Percentiles rank a stretch among this genome's conserved stretches.
Conservation (phyloP, 164 flowering plant species). For the Stephania yunnanensis region DNA sequence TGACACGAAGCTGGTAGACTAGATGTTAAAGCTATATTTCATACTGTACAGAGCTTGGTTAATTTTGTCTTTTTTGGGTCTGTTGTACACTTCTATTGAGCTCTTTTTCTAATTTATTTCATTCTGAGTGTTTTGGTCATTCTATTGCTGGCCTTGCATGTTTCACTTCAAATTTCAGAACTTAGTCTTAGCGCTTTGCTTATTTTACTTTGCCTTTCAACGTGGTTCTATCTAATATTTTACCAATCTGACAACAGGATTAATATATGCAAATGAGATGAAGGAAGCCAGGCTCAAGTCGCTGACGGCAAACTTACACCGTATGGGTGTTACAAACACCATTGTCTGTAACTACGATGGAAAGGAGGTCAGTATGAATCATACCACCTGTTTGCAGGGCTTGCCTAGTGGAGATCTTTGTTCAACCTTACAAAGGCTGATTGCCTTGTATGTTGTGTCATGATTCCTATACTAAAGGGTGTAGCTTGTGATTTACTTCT, state of each 20-base stretch:
- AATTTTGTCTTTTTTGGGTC: neutral
- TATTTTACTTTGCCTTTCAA: neutral
- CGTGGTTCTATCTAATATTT: neutral
- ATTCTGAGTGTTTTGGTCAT: neutral
- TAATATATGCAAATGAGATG: slow-evolving; percentile 92
- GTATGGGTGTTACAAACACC: slow-evolving; percentile 97
- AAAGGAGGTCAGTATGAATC: slow-evolving; percentile 59
- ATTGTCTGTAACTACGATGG: slow-evolving; percentile 90
- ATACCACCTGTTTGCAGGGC: neutral
- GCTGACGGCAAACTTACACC: slow-evolving; percentile 78
- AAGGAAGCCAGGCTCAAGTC: slow-evolving; percentile 81
- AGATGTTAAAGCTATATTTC: neutral
- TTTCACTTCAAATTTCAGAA: neutral
- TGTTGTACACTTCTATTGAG: neutral
- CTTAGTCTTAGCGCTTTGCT: neutral
- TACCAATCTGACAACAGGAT: slow-evolving; percentile 33
- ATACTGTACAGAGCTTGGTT: neutral
- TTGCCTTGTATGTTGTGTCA: neutral
- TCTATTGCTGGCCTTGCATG: neutral
- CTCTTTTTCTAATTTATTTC: neutral
- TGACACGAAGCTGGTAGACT: neutral
- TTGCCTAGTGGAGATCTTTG: neutral
- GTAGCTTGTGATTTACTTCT: neutral
- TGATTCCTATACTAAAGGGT: neutral
- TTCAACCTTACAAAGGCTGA: neutral